phyloP scores from a whole-genome alignment of 345 rosid species.

The Kandelia obovata region DNA sequence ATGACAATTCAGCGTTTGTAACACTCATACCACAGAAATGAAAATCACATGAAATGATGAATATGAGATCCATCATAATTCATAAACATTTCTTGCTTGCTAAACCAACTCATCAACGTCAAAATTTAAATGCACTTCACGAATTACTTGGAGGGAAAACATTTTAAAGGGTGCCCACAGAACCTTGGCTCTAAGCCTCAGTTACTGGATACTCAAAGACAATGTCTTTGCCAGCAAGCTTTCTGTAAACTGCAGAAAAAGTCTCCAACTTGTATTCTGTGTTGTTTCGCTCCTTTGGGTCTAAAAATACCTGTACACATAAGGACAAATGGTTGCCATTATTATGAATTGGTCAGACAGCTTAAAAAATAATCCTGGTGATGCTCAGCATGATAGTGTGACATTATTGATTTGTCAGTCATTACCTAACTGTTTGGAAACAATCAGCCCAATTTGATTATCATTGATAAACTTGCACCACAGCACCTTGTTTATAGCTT shows the following conservation, averaged over 20 bases:
- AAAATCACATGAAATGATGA: not conserved
- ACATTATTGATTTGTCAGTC: too few species aligned
- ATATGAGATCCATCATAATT: conserved; percentile 7
- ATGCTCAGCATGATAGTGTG: too few species aligned
- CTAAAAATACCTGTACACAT: conserved; percentile 58
- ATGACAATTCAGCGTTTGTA: conserved; percentile 1
- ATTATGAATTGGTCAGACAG: not conserved
- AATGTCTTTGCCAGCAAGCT: conserved; percentile 77
- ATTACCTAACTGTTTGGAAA: too few species aligned
- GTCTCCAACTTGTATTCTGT: conserved; percentile 79
- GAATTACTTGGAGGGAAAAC: not conserved
- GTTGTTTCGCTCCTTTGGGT: conserved; percentile 75
- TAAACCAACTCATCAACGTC: conserved; percentile 16
- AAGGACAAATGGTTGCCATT: not conserved
- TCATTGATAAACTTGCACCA: not conserved
- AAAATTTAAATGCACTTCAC: conserved; percentile 21
- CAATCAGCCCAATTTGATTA: not conserved
- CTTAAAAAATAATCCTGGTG: too few species aligned
- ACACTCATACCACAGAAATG: not conserved
- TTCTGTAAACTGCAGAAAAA: conserved; percentile 73
- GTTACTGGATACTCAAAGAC: conserved; percentile 65
- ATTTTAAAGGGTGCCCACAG: conserved; percentile 6
- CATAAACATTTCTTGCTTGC: conserved; percentile 5
- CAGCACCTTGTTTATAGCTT: not conserved
- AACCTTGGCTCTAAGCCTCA: conserved; percentile 38